These are phyloP conservation scores for Hanseniaspora jakobsenii DNA, from an alignment of 805 yeast genomes.

Conservation along the genomic window DNA sequence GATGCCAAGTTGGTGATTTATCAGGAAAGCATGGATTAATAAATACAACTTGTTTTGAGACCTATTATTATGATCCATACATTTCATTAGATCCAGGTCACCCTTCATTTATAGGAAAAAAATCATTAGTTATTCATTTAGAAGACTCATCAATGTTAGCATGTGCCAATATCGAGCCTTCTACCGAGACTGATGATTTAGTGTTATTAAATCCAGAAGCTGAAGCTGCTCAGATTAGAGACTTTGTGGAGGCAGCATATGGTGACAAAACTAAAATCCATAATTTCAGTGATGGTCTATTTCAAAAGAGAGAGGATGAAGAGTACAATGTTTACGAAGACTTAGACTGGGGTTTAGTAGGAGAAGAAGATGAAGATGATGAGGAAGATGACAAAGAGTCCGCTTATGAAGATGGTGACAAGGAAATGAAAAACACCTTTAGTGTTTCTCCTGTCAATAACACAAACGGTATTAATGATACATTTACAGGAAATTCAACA, in stretches of 20 bases:
- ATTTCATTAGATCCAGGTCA: conserved; percentile 47
- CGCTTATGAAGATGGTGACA: not conserved
- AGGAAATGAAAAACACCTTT: not conserved
- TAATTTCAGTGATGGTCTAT: not conserved
- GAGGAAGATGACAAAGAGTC: too few relatives aligned
- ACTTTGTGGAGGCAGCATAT: not conserved
- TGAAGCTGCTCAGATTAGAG: not conserved
- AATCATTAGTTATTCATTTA: conserved; percentile 45
- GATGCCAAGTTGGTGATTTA: conserved; percentile 62
- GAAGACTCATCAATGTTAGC: conserved; percentile 46
- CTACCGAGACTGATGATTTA: conserved; percentile 1
- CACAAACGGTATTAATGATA: too few relatives aligned
- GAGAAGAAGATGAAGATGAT: not conserved
- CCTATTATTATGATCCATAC: conserved; percentile 51
- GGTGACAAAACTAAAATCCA: not conserved
- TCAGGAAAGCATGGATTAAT: conserved; percentile 69
- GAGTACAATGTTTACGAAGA: not conserved
- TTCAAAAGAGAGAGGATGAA: not conserved
- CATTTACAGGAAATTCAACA: not conserved
- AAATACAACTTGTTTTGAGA: conserved; percentile 56
- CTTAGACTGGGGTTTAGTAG: conserved; percentile 7
- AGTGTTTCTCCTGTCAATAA: not conserved
- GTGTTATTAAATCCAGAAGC: not conserved
- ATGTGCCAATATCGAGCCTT: conserved; percentile 41
- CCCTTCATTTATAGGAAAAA: conserved; percentile 48